These are phyloP conservation scores for Aspergillus fumigatus DNA, from an alignment of 2,329 filamentous ascomycete genomes.

Conservation along the genomic window DNA sequence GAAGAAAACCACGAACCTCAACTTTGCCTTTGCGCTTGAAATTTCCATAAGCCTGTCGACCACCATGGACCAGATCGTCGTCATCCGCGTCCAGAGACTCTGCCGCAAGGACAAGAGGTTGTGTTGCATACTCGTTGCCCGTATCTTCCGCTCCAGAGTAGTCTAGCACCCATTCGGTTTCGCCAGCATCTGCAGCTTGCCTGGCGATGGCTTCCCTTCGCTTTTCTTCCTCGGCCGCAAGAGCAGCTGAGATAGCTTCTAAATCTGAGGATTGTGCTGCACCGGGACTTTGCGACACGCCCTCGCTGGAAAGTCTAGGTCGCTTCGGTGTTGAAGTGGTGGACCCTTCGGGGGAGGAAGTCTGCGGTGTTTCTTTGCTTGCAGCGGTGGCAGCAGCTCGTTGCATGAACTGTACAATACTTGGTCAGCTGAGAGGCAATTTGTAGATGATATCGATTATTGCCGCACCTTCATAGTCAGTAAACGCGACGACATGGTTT, in stretches of 20 bases:
- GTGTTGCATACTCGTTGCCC: constrained; percentile 14
- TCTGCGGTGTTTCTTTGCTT: constrained; percentile 39
- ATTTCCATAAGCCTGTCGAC: constrained; percentile 36
- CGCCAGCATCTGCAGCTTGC: constrained; percentile 40
- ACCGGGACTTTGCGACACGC: constrained; percentile 14
- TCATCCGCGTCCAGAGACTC: constrained; percentile 32
- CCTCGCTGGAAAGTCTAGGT: constrained; percentile 27
- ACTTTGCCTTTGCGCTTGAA: constrained; percentile 33
- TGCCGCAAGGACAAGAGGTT: constrained; percentile 28
- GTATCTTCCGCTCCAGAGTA: constrained; percentile 20
- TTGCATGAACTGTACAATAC: constrained; percentile 71
- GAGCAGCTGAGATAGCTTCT: constrained; percentile 36
- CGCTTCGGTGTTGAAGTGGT: constrained; percentile 33
- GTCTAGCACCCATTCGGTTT: constrained; percentile 42
- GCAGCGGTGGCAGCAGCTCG: constrained; percentile 63
- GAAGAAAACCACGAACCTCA: constrained; percentile 16
- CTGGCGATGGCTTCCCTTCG: constrained; percentile 36
- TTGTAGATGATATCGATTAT: constrained; percentile 1
- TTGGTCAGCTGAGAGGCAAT: constrained; percentile 4
- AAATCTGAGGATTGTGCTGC: constrained; percentile 31
- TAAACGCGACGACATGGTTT: constrained; percentile 79
- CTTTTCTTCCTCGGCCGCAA: constrained; percentile 39
- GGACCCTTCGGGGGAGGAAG: constrained; percentile 45
- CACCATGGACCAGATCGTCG: constrained; percentile 25
- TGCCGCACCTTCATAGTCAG: constrained; percentile 73